Conservation (phyloP, 176 grass and related monocot species). For the Poa pratensis region DNA sequence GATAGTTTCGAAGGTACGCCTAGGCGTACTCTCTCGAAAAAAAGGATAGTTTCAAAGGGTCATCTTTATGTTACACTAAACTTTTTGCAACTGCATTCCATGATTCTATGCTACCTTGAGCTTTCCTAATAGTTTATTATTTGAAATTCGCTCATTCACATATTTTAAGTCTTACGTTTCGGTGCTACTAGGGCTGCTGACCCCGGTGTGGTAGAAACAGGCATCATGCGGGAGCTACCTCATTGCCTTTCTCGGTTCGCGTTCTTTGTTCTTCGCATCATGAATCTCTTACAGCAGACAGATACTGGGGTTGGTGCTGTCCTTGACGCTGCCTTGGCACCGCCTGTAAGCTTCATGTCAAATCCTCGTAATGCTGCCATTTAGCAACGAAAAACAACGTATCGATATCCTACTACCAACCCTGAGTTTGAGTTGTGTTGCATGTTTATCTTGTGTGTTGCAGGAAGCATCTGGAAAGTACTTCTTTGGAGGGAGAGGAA, state of each 20-base stretch:
- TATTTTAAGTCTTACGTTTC: constrained; percentile 3
- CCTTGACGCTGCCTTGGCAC: constrained; percentile 81
- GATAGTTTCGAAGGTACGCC: constrained; percentile 1
- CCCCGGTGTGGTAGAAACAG: constrained; percentile 75
- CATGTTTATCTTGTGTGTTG: constrained; percentile 7
- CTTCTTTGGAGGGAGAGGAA: constrained; percentile 87
- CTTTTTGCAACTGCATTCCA: neutral
- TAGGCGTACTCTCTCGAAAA: too few species aligned
- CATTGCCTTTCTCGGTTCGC: constrained; percentile 55
- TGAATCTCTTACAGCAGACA: constrained; percentile 63
- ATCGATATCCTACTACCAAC: neutral
- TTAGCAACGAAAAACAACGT: neutral
- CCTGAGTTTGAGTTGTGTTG: neutral
- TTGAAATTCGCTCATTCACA: neutral
- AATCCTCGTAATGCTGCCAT: neutral
- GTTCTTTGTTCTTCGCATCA: constrained; percentile 48
- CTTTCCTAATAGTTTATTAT: neutral
- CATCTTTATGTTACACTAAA: neutral
- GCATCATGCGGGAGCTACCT: constrained; percentile 90
- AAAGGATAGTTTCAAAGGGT: constrained; percentile 26
- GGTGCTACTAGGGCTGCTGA: constrained; percentile 68
- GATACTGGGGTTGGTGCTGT: constrained; percentile 61
- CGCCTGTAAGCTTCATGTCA: constrained; percentile 50
- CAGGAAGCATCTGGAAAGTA: constrained; percentile 85
- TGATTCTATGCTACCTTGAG: neutral